These are phyloP conservation scores for apple (Malus domestica) DNA, from an alignment of 306 rosid genomes.

Conservation along the genomic window DNA sequence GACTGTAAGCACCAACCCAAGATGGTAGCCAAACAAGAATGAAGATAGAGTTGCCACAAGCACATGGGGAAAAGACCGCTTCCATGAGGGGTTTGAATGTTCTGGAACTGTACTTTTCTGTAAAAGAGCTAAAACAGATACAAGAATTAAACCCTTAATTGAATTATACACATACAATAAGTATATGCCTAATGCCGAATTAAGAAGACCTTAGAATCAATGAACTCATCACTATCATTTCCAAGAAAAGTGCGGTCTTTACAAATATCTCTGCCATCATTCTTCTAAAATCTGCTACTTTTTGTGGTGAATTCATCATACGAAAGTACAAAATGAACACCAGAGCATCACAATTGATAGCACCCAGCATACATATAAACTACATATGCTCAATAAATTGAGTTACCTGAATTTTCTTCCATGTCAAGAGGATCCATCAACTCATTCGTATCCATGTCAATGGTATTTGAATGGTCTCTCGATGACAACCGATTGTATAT, in stretches of 20 bases:
- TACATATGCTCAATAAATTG: constrained; percentile 4
- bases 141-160: constrained; percentile 22
- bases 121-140: constrained; percentile 41
- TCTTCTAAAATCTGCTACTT: neutral
- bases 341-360: too few relatives aligned
- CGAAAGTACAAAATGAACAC: neutral
- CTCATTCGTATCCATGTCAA: constrained; percentile 40
- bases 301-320: neutral
- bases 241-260: neutral
- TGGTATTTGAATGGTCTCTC: constrained; percentile 40
- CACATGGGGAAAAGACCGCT: constrained; percentile 77
- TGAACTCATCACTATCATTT: too few relatives aligned
- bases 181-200: neutral
- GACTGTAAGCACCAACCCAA: constrained; percentile 50
- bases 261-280: neutral
- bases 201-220: neutral
- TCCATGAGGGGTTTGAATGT: constrained; percentile 75
- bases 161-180: neutral
- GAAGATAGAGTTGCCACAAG: constrained; percentile 69
- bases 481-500: constrained; percentile 75
- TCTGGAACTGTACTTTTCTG: constrained; percentile 38
- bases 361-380: neutral
- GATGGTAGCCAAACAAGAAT: constrained; percentile 89
- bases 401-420: constrained; percentile 71
- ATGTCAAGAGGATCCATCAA: constrained; percentile 34